Percentiles rank a stretch among this genome's conserved stretches.
Evolutionary conservation across 495 filamentous ascomycete species (phyloP).

Genomic region (Margaritispora aquatica): DNA sequence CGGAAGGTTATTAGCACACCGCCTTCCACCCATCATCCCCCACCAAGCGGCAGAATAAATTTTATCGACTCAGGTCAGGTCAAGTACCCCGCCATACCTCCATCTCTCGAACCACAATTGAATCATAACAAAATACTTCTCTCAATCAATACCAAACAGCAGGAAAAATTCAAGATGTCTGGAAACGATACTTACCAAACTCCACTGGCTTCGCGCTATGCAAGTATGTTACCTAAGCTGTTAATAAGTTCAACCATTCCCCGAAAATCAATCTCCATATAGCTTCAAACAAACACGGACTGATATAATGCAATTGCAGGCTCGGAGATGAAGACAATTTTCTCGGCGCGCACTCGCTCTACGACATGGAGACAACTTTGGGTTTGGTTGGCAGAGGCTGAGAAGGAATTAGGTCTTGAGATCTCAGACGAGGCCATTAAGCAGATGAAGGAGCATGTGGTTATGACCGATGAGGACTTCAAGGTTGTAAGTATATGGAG

Average conservation of each 20-base stretch:
- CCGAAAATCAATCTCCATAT: neutral
- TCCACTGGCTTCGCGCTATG: constrained; percentile 66
- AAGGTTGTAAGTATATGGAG: too few relatives aligned
- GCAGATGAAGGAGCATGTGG: constrained; percentile 67
- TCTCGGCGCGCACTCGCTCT: constrained; percentile 63
- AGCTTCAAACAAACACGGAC: neutral
- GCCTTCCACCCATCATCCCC: too few relatives aligned
- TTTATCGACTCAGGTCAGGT: too few relatives aligned
- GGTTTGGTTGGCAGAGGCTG: constrained; percentile 76
- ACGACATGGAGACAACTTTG: constrained; percentile 77
- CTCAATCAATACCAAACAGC: too few relatives aligned
- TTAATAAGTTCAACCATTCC: neutral
- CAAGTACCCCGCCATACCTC: too few relatives aligned
- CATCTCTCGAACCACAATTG: too few relatives aligned
- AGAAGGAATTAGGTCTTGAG: constrained; percentile 59
- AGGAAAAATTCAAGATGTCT: too few relatives aligned
- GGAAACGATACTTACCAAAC: constrained; percentile 66
- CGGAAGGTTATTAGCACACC: too few relatives aligned
- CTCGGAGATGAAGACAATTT: constrained; percentile 53
- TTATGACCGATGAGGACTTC: constrained; percentile 76
- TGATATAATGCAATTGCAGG: neutral
- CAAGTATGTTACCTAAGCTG: constrained; percentile 37
- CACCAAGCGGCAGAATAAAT: too few relatives aligned
- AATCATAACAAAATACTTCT: too few relatives aligned
- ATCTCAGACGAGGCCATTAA: constrained; percentile 66